A percentile compares a stretch with the other conserved stretches of the same genome.
Conservation (phyloP, 305 asterid genomes). For the Caryopteris hybrid region DNA sequence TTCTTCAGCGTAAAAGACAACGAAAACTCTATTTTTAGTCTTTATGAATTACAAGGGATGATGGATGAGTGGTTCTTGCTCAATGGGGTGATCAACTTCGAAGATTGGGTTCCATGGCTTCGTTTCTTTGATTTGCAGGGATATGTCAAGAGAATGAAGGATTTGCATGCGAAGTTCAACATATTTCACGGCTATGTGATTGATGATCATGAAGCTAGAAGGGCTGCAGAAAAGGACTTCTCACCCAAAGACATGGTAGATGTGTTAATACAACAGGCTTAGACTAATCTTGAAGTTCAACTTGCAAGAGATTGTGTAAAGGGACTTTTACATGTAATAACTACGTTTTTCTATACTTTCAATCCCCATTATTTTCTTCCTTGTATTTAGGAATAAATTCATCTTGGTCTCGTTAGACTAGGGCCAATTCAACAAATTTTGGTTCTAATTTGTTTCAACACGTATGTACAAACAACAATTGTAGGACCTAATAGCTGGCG, state of each 20-base stretch:
- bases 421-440: too few species aligned
- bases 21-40: not conserved
- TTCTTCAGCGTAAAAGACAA: not conserved
- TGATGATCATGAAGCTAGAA: conserved; percentile 33
- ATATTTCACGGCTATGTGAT: conserved; percentile 26
- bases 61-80: conserved; percentile 28
- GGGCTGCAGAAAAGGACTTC: conserved; percentile 3
- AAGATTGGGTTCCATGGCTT: conserved; percentile 48
- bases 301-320: not conserved
- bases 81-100: conserved; percentile 25
- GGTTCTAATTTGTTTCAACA: too few species aligned
- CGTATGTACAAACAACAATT: too few species aligned
- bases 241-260: conserved; percentile 22
- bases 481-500: not conserved
- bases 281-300: not conserved
- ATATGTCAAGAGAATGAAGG: conserved; percentile 34
- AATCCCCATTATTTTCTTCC: too few species aligned
- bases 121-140: conserved; percentile 37
- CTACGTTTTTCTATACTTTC: too few species aligned
- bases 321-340: not conserved
- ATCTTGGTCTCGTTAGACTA: too few species aligned
- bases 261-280: conserved; percentile 21
- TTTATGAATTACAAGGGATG: conserved; percentile 13
- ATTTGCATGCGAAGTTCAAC: conserved; percentile 8
- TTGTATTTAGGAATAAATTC: too few species aligned